A percentile compares a stretch with the other conserved stretches of the same genome.
phyloP scores from a whole-genome alignment of 306 rosid species.

The Glycine latifolia region DNA sequence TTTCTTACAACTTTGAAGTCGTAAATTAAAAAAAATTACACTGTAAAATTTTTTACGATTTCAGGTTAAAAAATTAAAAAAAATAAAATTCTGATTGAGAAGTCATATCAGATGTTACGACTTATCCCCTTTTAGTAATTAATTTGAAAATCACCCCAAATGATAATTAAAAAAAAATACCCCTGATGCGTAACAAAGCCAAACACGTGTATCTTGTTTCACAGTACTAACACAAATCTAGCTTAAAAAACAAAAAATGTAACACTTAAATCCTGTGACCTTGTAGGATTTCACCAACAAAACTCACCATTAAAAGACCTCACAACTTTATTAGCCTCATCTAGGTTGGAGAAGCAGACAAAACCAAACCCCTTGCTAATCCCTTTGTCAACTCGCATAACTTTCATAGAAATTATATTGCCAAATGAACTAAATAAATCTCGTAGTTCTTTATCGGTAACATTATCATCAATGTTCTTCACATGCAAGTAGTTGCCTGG shows the following conservation, averaged over 20 bases:
- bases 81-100: too few relatives aligned
- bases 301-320: constrained; percentile 71
- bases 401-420: constrained; percentile 77
- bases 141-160: too few relatives aligned
- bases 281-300: neutral
- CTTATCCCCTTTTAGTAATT: too few relatives aligned
- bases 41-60: too few relatives aligned
- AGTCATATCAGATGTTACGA: too few relatives aligned
- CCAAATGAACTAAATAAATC: constrained; percentile 74
- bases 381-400: constrained; percentile 83
- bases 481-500: constrained; percentile 82
- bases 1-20: too few relatives aligned
- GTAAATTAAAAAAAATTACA: too few relatives aligned
- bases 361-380: constrained; percentile 89
- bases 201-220: constrained; percentile 20
- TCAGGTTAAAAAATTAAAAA: too few relatives aligned
- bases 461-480: constrained; percentile 83
- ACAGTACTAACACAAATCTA: constrained; percentile 8
- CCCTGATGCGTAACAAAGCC: too few relatives aligned
- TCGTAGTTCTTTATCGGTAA: constrained; percentile 66
- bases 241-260: neutral
- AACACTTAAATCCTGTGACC: neutral
- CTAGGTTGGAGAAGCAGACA: constrained; percentile 82
- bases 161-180: too few relatives aligned
- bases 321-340: constrained; percentile 89